A percentile compares a stretch with the other conserved stretches of the same genome.
Evolutionary conservation across 1,284 basidiomycete genomes (phyloP).

Genomic region (Pseudozyma hubeiensis): DNA sequence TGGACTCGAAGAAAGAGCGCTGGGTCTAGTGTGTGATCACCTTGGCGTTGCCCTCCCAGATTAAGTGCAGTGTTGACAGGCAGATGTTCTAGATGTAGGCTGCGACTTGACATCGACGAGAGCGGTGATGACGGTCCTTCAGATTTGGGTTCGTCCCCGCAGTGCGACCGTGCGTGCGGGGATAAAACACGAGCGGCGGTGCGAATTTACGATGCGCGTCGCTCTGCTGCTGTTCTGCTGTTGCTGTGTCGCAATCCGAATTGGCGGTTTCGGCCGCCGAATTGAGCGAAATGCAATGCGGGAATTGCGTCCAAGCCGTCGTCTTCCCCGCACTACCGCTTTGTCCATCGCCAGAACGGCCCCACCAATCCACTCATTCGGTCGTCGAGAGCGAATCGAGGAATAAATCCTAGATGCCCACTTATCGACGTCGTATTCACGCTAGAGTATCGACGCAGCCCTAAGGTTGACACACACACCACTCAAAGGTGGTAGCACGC

Average conservation of each 20-base stretch:
- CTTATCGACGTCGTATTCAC: not conserved
- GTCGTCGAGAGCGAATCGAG: not conserved
- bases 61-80: no score
- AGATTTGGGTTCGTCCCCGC: not conserved
- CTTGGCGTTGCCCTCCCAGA: no score
- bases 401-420: no score
- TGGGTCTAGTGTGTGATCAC: no score
- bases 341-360: no score
- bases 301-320: not conserved
- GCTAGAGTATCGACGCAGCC: no score
- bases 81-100: no score
- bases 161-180: slow-evolving; percentile 16
- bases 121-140: no score
- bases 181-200: slow-evolving; percentile 8
- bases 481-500: no score
- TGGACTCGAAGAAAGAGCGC: no score
- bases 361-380: not conserved
- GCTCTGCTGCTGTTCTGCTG: no score
- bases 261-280: not conserved
- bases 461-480: no score
- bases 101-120: not conserved
- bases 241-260: not conserved
- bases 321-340: slow-evolving; percentile 11
- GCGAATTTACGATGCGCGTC: slow-evolving; percentile 22
- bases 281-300: not conserved